These are phyloP conservation scores for Rostrohypoxylon terebratum DNA, from an alignment of 495 filamentous ascomycete species.

Conservation along the genomic window DNA sequence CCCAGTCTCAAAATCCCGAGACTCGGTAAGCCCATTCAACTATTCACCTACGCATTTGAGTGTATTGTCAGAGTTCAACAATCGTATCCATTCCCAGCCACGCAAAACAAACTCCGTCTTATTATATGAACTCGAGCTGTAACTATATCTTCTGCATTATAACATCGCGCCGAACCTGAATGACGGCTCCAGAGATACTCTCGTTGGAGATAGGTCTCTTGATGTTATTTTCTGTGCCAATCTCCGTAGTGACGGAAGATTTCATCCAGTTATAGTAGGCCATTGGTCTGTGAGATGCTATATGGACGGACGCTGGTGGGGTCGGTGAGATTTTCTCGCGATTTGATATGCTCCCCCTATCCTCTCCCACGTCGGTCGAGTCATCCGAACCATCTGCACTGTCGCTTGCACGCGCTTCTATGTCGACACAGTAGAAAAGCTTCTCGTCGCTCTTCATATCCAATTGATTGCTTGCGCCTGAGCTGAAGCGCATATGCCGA, in stretches of 20 bases:
- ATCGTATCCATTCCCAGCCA: no score
- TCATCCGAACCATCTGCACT: constrained; percentile 28
- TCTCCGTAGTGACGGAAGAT: constrained; percentile 40
- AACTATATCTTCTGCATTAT: constrained; percentile 30
- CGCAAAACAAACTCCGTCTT: not conserved
- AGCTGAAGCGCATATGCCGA: constrained; percentile 26
- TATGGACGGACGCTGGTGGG: constrained; percentile 28
- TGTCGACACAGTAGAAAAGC: constrained; percentile 21
- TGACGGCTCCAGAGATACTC: constrained; percentile 25
- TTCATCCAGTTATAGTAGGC: constrained; percentile 33
- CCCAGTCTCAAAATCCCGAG: no score
- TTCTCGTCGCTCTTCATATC: constrained; percentile 22
- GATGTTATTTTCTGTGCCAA: constrained; percentile 20
- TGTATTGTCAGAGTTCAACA: no score
- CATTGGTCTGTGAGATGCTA: constrained; percentile 8
- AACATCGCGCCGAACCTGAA: constrained; percentile 37
- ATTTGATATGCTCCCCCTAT: constrained; percentile 18
- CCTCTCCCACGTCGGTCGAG: not conserved
- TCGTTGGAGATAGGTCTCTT: not conserved
- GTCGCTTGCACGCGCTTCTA: constrained; percentile 13
- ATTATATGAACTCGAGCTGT: not conserved
- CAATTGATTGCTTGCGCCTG: constrained; percentile 23
- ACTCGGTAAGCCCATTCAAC: no score
- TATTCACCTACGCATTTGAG: no score
- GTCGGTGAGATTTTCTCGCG: constrained; percentile 15